Conservation (phyloP, 2,329 filamentous ascomycete species). For the Diaporthe caulivora region DNA sequence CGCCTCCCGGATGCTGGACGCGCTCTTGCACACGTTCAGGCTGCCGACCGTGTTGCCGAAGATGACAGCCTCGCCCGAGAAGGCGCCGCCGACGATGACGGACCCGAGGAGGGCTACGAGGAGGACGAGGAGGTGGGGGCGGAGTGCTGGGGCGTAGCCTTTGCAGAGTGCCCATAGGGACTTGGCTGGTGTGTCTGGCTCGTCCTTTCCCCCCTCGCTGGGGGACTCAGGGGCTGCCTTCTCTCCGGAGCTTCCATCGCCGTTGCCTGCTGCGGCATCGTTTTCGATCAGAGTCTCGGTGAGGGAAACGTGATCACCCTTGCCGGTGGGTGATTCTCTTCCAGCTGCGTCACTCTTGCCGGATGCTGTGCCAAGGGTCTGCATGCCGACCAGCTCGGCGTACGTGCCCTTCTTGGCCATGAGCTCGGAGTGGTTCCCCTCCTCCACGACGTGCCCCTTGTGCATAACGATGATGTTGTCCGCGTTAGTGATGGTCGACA, state of each 20-base stretch:
- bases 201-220: slow-evolving; percentile 23
- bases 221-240: neutral
- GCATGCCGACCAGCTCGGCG: slow-evolving; percentile 59
- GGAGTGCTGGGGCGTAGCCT: slow-evolving; percentile 34
- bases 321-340: neutral
- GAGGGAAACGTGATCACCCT: slow-evolving; percentile 19
- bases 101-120: slow-evolving; percentile 63
- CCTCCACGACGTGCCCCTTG: slow-evolving; percentile 46
- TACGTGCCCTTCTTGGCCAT: slow-evolving; percentile 70
- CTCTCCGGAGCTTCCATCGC: neutral
- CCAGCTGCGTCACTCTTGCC: neutral
- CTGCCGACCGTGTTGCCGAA: slow-evolving; percentile 72
- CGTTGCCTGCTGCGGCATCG: neutral
- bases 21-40: slow-evolving; percentile 65
- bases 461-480: slow-evolving; percentile 67
- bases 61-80: slow-evolving; percentile 68
- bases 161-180: slow-evolving; percentile 30
- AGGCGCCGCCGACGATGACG: slow-evolving; percentile 67
- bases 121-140: slow-evolving; percentile 44
- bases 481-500: slow-evolving; percentile 65
- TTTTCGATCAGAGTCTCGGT: slow-evolving; percentile 28
- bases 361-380: slow-evolving; percentile 7
- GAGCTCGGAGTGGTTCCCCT: slow-evolving; percentile 55
- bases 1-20: slow-evolving; percentile 59
- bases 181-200: slow-evolving; percentile 36